phyloP scores from a whole-genome alignment of 495 filamentous ascomycete species.

The Amniculicola lignicola region DNA sequence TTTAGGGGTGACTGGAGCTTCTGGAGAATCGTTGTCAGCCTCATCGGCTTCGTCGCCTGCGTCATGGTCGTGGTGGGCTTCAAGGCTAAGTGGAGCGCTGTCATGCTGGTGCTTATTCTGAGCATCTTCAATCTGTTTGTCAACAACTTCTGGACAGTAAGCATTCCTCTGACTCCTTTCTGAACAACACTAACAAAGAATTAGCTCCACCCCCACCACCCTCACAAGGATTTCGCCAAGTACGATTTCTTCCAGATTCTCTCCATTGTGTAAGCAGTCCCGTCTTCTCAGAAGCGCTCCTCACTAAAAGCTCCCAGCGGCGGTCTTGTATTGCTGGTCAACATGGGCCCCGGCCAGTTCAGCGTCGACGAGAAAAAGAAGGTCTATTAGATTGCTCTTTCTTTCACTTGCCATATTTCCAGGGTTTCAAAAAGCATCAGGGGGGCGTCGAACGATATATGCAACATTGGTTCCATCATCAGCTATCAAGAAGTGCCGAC shows the following conservation, averaged over 20 bases:
- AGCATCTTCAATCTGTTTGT: constrained; percentile 95
- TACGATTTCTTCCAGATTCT: constrained; percentile 99
- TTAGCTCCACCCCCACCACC: constrained; percentile 95
- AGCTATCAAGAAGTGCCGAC: too few species aligned
- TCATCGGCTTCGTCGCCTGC: constrained; percentile 83
- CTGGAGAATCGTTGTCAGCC: constrained; percentile 74
- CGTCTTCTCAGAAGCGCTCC: background rate
- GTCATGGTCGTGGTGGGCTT: constrained; percentile 99
- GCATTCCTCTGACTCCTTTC: constrained; percentile 4
- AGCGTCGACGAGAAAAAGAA: constrained; percentile 99
- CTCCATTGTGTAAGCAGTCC: constrained; percentile 78
- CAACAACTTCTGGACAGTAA: constrained; percentile 96
- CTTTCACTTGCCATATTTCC: background rate
- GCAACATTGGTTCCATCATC: constrained; percentile 14
- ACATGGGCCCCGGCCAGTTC: constrained; percentile 96
- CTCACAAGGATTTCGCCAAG: constrained; percentile 99
- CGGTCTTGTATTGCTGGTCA: constrained; percentile 89
- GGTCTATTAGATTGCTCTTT: constrained; percentile 67
- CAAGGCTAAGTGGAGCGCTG: constrained; percentile 98
- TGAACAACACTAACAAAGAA: constrained; percentile 11
- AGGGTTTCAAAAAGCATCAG: constrained; percentile 19
- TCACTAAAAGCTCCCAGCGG: constrained; percentile 52
- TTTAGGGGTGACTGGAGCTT: constrained; percentile 91
- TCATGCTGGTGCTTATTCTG: constrained; percentile 86
- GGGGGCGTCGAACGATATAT: constrained; percentile 23